Base-by-base conservation (phyloP, 305 asterid genomes). In the Stenogyne calaminthoides region DNA sequence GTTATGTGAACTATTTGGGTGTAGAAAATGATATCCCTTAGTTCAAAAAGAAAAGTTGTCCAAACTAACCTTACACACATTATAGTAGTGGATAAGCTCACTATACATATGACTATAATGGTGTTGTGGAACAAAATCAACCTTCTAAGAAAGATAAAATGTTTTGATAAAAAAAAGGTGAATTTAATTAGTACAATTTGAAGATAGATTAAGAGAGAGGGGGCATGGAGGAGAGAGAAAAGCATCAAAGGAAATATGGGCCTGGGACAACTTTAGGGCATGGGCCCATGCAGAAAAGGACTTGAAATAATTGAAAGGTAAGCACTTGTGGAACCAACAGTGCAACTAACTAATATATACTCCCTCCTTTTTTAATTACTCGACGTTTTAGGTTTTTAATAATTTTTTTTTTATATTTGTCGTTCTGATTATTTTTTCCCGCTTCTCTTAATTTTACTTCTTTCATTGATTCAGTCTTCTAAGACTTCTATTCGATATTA, bases 281-380 rank as follows among this genome's bases (percentile, higher is more conserved):
- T 32, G 88, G 85, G 83, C 70, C 88, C 84, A 71, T 71, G 12
- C 39, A 72, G 90, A 87, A 37, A 83, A 63, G 56, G 90, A 85
- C 92, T 27, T 70, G 83, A 85, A 85, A 70, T 74, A 80, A 81
- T 78, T 84, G 82, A 80, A 78, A 77, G 86, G 80, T 71, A 76
- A 69, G 81, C 77, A 83, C 67, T 79, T 82, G 80, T 42, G 74
- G 67, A 64, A 51, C 12, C 52, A 67, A 69, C 72, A 76, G 81
- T 77, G 29, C 3, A 25, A 25, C 3, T 25, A 25, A 25, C 29
- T 25, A 22, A 22, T 22, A 22, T 22, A 22, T 22, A n/a, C n/a
- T n/a, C n/a, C n/a, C n/a, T n/a, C n/a, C n/a, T n/a, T n/a, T n/a
- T n/a, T n/a, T n/a, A n/a, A n/a, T n/a, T n/a, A n/a, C n/a, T n/a